Percentiles rank a stretch among this genome's conserved stretches.
These are phyloP conservation scores for Podila epigama DNA, from an alignment of 192 early-diverging fungal genomes.

Conservation along the genomic window DNA sequence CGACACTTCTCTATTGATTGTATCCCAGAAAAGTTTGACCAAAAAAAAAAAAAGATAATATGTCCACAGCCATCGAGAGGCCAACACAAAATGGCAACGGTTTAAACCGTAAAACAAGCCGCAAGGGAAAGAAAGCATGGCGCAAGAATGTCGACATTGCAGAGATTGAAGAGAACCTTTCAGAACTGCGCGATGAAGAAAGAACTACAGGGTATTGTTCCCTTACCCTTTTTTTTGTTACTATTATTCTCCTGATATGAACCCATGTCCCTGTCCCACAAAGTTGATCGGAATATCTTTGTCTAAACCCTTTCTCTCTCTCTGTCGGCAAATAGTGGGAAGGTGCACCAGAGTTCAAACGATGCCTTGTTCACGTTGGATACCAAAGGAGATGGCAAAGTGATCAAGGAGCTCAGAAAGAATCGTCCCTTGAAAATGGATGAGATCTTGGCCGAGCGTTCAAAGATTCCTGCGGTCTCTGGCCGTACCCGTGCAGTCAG, in stretches of 20 bases:
- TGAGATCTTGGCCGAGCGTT: constrained; percentile 80
- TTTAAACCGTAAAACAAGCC: constrained; percentile 53
- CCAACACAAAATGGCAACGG: constrained; percentile 54
- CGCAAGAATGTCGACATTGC: constrained; percentile 89
- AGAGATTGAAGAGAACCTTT: constrained; percentile 79
- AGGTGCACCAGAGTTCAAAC: constrained; percentile 55
- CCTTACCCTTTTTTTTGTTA: constrained; percentile 3
- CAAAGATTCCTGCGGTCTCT: constrained; percentile 65
- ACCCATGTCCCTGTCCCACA: neutral
- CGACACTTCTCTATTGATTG: neutral
- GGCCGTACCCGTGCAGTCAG: constrained; percentile 18
- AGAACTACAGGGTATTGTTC: constrained; percentile 66
- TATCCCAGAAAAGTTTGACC: no score
- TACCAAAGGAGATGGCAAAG: constrained; percentile 65
- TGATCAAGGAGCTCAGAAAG: constrained; percentile 53
- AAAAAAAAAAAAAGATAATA: no score
- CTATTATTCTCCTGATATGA: neutral
- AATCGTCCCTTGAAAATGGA: constrained; percentile 76
- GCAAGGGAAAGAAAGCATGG: constrained; percentile 94
- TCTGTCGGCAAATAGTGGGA: constrained; percentile 52
- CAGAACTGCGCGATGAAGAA: constrained; percentile 76
- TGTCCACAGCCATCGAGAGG: constrained; percentile 53
- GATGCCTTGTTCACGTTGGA: constrained; percentile 77
- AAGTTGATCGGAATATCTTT: no score
- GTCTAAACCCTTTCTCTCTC: constrained; percentile 23